Percentiles rank a stretch among this genome's conserved stretches.
These are phyloP conservation scores for Colletotrichum shisoi DNA, from an alignment of 2,329 filamentous ascomycete species.

Conservation along the genomic window DNA sequence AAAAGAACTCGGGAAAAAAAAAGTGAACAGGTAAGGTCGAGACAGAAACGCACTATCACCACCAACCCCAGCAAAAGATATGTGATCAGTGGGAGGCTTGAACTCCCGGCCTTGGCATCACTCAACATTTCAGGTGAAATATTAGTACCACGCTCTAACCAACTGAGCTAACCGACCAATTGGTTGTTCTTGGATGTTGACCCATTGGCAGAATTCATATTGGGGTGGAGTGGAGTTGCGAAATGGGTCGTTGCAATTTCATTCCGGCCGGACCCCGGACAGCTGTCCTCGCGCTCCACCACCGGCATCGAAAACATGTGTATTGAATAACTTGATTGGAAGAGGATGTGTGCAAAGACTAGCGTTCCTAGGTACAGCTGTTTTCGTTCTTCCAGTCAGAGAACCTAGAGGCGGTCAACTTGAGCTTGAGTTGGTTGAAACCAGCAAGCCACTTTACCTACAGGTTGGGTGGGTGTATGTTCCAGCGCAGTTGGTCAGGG, in stretches of 20 bases:
- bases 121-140: constrained; percentile 27
- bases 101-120: constrained; percentile 39
- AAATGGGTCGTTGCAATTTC: neutral
- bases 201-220: fast-evolving
- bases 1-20: neutral
- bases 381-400: neutral
- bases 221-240: constrained; percentile 19
- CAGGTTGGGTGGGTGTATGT: too few species aligned
- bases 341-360: neutral
- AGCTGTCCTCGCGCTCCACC: neutral
- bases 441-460: neutral
- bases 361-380: too few species aligned
- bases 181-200: neutral
- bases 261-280: neutral
- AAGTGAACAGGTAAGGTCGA: neutral
- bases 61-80: neutral
- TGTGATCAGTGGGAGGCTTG: constrained; percentile 40
- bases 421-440: neutral
- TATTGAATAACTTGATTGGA: neutral
- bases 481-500: too few species aligned
- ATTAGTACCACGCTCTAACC: constrained; percentile 40
- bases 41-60: neutral
- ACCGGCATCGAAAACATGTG: neutral
- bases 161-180: constrained; percentile 38
- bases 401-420: too few species aligned